phyloP scores from a whole-genome alignment of 2,329 filamentous ascomycete species.

The Ascochyta pisi region DNA sequence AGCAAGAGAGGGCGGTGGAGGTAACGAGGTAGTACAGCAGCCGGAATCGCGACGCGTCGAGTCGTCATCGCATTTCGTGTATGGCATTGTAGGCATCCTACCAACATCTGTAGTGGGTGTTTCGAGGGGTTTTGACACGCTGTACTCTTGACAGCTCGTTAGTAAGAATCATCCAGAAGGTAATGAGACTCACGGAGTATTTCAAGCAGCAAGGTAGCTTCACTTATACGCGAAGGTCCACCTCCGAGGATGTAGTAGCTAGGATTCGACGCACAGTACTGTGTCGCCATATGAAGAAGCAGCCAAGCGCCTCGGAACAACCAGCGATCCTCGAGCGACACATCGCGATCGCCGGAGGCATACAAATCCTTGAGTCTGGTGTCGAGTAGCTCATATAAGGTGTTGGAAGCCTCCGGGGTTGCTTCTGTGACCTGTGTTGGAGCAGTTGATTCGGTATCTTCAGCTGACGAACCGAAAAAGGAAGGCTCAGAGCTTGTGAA shows the following conservation, averaged over 20 bases:
- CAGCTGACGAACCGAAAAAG: not conserved
- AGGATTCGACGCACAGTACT: conserved; percentile 25
- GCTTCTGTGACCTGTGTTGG: not conserved
- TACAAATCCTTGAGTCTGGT: conserved; percentile 17
- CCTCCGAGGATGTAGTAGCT: conserved; percentile 17
- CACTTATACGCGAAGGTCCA: not conserved
- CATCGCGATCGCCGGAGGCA: conserved; percentile 10
- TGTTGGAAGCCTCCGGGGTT: not conserved
- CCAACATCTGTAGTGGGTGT: not conserved
- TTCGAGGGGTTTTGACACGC: not conserved
- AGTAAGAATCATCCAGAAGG: not conserved
- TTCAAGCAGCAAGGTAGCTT: conserved; percentile 14
- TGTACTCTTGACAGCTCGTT: not conserved
- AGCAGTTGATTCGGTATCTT: not conserved
- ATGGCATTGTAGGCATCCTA: conserved; percentile 9
- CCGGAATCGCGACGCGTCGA: conserved; percentile 17
- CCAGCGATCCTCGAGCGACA: conserved; percentile 24
- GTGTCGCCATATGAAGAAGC: conserved; percentile 22
- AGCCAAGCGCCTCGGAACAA: conserved; percentile 29
- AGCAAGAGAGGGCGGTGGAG: not conserved
- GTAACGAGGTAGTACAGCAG: not conserved
- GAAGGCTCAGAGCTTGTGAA: not conserved
- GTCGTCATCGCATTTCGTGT: not conserved
- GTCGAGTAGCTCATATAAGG: conserved; percentile 20
- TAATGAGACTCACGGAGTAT: conserved; percentile 17